These are phyloP conservation scores for Decorospora gaudefroyi DNA, from an alignment of 2,329 filamentous ascomycete species.

Conservation along the genomic window DNA sequence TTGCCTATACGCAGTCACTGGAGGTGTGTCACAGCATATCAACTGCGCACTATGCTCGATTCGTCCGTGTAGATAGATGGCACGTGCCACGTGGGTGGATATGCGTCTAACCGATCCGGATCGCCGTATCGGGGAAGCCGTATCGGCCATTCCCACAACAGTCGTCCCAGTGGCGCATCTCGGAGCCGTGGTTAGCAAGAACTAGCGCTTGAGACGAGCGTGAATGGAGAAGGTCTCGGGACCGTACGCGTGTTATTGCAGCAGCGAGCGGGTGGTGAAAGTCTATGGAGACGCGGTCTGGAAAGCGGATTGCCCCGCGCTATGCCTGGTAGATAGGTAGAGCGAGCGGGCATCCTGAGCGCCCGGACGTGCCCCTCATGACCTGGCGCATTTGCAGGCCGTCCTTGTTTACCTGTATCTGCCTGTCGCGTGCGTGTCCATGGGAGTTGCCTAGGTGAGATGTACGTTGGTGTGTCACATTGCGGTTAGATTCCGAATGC, in stretches of 20 bases:
- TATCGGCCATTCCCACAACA: background rate
- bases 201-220: background rate
- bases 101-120: constrained; percentile 1
- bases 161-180: background rate
- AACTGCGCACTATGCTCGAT: constrained; percentile 1
- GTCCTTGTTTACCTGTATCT: constrained; percentile 1
- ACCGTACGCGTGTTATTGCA: constrained; percentile 5
- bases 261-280: background rate
- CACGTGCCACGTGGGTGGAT: background rate
- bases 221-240: background rate
- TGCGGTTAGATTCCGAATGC: constrained; percentile 35
- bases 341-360: constrained; percentile 9
- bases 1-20: too few relatives aligned
- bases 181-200: background rate
- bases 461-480: constrained; percentile 4
- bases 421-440: constrained; percentile 2
- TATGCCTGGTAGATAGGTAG: constrained; percentile 11
- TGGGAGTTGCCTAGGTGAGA: constrained; percentile 8
- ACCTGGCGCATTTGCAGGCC: constrained; percentile 3
- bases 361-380: constrained; percentile 15
- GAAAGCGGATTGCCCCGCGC: constrained; percentile 14
- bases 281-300: background rate
- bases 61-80: constrained; percentile 1
- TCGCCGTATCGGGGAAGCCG: constrained; percentile 9
- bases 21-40: constrained; percentile 1